Base-by-base conservation (phyloP, 106 monocot species). In the Phalaenopsis equestris region DNA sequence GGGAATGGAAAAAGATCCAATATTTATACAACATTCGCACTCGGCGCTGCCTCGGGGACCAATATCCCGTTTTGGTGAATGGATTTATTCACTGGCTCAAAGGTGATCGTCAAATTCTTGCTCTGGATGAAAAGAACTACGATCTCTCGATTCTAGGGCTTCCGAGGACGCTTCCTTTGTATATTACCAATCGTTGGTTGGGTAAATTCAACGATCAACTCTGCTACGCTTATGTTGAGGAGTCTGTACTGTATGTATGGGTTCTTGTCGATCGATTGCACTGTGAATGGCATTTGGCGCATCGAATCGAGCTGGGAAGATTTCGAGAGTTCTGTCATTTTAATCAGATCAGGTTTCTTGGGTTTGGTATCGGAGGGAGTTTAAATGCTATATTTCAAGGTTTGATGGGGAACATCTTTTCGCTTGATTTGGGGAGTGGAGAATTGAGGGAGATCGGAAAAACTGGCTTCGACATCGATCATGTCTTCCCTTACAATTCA, bases 401-500 rank as follows among this genome's bases (percentile, higher is more conserved):
- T 8, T 74, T 19, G n/a, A 45, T 8, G 74, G 43, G 19, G 74
- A 74, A n/a, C 18, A 45, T 74, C 41, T 74, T 74, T n/a, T 74
- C 74, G 42, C 43, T 74, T 6, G 74, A 74, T 74, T 36, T 74
- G 41, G 41, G 12, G 41, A 45, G 42, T 39, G 41, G n/a, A 74
- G 74, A 43, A 45, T 19, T 74, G 74, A 42, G 19, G 17, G 74
- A 74, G 19, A 7, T 74, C 5, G 41, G 74, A n/a, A 74, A 74
- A 43, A 15, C 43, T 42, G 74, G 43, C 45, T 74, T 74, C 37
- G 74, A 74, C 18, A 43, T 74, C 41, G 43, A 74, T 74, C 74
- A 45, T 42, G n/a, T 74, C 42, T 74, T 74, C 74, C 74, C 74
- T 45, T 74, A 74, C 74, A 74, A 43, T 42, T 19, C 17, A n/a